Base-by-base conservation (phyloP, 371 early-diverging fungal genomes). In the Capniomyces stellatus region DNA sequence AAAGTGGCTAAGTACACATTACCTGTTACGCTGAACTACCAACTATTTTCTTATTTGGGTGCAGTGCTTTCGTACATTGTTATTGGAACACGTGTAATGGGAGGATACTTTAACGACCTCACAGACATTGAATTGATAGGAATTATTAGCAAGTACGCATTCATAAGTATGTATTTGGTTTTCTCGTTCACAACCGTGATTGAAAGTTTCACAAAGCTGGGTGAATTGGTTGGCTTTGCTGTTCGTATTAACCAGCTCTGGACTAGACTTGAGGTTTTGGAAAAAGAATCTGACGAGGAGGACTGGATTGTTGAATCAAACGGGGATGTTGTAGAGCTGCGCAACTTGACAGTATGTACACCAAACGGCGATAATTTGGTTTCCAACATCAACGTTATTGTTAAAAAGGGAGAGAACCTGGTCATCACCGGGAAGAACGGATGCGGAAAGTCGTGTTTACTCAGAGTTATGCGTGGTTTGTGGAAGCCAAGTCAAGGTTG, bases 221-320 rank as follows among this genome's bases (percentile, higher is more conserved):
- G 89, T 0, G 82, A 85, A 43, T 57, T 89, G 25, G 84, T 86
- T 24, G 91, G 93, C 3, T 87, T 83, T 61, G 74, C 82, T 1
- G 75, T 84, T n/a, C 91, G 93, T 70, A 70, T 92, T 3, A 78
- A 74, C n/a, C 84, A 83, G 57, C 64, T 92, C 12, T 66, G 85
- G 57, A 89, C 89, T 56, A 75, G 71, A 0, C 57, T 83, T 18
- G 78, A 81, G 29, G 61, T 57, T 3, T 2, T 60, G 2, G 58
- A 67, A 24, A 35, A 35, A 15, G 27, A 4, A 0, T 19, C 29
- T 1, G 43, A 23, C 6, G 39, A 25, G 23, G 42, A 29, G 8
- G 13, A 23, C 12, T 39, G 22, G 28, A 18, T 35, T 18, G 24
- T 29, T 2, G 43, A 43, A 18, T 24, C 50, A 18, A 43, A 18